phyloP scores from a whole-genome alignment of 2,329 filamentous ascomycete genomes.

The Penicillium sp. region DNA sequence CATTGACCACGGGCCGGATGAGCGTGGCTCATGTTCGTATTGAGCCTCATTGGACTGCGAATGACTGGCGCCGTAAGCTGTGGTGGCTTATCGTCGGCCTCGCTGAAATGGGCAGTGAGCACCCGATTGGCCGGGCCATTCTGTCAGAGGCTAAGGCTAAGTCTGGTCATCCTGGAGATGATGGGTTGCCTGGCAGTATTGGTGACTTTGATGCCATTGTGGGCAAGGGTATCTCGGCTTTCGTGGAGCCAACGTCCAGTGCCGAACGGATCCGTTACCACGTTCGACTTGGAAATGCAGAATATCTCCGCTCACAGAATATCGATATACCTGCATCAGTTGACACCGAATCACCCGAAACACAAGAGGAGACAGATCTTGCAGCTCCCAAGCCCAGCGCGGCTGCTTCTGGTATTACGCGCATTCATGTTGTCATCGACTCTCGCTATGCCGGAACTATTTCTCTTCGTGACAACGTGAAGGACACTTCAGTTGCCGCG shows the following conservation, averaged over 20 bases:
- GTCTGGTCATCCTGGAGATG: constrained; percentile 69
- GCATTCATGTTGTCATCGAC: constrained; percentile 88
- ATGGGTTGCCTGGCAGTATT: constrained; percentile 74
- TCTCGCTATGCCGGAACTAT: constrained; percentile 76
- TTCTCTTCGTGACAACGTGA: constrained; percentile 85
- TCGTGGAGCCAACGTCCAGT: constrained; percentile 71
- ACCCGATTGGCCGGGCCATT: constrained; percentile 91
- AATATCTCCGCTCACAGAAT: constrained; percentile 69
- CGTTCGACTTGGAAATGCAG: constrained; percentile 79
- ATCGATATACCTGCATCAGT: constrained; percentile 51
- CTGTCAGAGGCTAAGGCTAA: constrained; percentile 71
- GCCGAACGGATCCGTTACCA: constrained; percentile 69
- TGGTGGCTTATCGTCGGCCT: constrained; percentile 98
- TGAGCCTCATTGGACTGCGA: constrained; percentile 66
- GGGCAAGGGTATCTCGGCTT: constrained; percentile 79
- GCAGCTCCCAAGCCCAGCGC: constrained; percentile 33
- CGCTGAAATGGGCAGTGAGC: constrained; percentile 93
- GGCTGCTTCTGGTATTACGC: constrained; percentile 69
- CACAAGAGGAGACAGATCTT: constrained; percentile 22
- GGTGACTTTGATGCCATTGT: constrained; percentile 81
- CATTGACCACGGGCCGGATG: constrained; percentile 93
- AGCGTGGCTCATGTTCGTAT: constrained; percentile 73
- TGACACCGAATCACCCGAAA: constrained; percentile 34
- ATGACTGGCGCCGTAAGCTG: constrained; percentile 65
- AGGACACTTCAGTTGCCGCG: constrained; percentile 76